Evolutionary conservation across 2,329 filamentous ascomycete species (phyloP), one percentile per base, ranked within the genome.

Genomic region (Aspergillus flavus): DNA sequence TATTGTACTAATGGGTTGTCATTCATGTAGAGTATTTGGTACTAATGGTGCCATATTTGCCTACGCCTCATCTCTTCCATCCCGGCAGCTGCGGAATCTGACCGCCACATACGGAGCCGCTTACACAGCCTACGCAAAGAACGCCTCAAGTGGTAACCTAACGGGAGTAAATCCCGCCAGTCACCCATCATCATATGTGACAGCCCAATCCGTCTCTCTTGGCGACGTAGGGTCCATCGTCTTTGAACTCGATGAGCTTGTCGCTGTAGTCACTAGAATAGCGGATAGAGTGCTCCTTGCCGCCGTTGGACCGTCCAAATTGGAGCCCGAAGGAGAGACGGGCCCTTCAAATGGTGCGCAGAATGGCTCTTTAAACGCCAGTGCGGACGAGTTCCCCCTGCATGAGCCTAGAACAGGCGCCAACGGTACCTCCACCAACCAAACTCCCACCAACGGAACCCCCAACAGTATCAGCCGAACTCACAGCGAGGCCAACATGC

Each of bases 41-140:
- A 79, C 78, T 23, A 80, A 80, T 61, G 79, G 79, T 30, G 78
- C 79, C 52, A 75, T 80, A n/a, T 80, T 80, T 62, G 79, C 79
- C 43, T 75, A 80, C 64, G 77, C 75, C 58, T 80, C 78, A 5
- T 66, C 76, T 46, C 73, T 80, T 39, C 67, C 78, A 30, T 72
- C 76, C 23, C 77, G 79, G 28, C 75, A 79, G 64, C 68, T 80
- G 12, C 77, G 79, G 61, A 80, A 77, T 62, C 69, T 80, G 21
- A 79, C 76, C 63, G 78, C 79, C 41, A 79, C 78, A 28, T 80
- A 80, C 63, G 79, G 79, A 19, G 78, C 79, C 39, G 79, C 79
- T 3, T 80, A 80, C 65, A 79, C 76, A 54, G 77, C 75, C 57
- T 80, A 80, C 64, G 79, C 79, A 11, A 77, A 79, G 60, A 79